Percentiles rank a stretch among this genome's conserved stretches.
Conservation (phyloP, 2,329 filamentous ascomycete species). For the Monosporascus sp. region DNA sequence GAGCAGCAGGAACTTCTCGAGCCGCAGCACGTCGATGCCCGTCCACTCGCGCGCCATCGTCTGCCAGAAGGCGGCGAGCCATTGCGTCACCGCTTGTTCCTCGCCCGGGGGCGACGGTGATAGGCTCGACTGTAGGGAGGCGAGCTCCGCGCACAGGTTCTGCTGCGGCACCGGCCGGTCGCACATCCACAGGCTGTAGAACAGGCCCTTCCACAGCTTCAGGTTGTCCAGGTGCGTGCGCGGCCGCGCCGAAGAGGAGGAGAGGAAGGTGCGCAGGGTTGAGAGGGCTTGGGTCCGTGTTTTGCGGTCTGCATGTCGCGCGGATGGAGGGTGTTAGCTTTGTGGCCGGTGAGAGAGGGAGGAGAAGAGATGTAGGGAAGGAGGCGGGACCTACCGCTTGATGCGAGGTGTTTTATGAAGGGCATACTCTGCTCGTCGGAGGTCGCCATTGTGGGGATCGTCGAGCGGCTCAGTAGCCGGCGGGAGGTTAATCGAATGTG, state of each 20-base stretch:
- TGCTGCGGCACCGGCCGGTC: conserved; percentile 87
- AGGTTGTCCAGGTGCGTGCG: conserved; percentile 67
- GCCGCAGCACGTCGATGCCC: conserved; percentile 65
- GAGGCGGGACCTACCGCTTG: conserved; percentile 60
- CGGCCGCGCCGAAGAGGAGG: conserved; percentile 41
- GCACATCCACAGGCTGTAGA: conserved; percentile 91
- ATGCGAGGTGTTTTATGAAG: conserved; percentile 78
- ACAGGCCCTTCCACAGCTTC: conserved; percentile 93
- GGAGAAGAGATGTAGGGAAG: not conserved
- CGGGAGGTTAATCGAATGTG: no score
- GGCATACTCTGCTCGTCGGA: conserved; percentile 51
- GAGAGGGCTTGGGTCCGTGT: conserved; percentile 71
- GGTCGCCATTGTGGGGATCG: conserved; percentile 22
- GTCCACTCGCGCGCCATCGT: conserved; percentile 66
- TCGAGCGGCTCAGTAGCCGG: not conserved
- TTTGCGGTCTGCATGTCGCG: conserved; percentile 57
- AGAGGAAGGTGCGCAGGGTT: conserved; percentile 73
- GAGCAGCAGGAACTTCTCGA: conserved; percentile 91
- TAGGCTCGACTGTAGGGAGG: conserved; percentile 59
- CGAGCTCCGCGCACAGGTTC: conserved; percentile 71
- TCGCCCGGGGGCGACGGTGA: conserved; percentile 26
- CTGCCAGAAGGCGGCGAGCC: conserved; percentile 64
- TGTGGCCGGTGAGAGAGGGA: not conserved
- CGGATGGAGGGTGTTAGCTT: not conserved
- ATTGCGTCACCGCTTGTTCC: conserved; percentile 33